Base-by-base conservation (phyloP, 257 asterid species). In the Lavandula angustifolia region DNA sequence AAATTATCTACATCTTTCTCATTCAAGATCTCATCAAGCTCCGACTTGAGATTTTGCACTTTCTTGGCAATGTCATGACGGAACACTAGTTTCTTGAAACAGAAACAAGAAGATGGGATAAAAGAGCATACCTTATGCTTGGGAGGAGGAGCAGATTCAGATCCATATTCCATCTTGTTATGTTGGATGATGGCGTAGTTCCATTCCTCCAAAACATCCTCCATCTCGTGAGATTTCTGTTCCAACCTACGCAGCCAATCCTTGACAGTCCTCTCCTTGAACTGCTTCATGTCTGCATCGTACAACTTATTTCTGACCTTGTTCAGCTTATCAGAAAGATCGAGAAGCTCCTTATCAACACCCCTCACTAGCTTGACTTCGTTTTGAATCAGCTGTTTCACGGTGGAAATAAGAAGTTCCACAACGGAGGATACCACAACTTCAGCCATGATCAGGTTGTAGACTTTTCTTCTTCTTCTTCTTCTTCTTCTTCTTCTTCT, bases 91-190 rank as follows among this genome's bases (percentile, higher is more conserved):
- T 60, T 66, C 27, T 54, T 60, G 69, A 32, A 67, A 66, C 54
- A 14, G 18, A 64, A 31, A 52, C 80, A 62, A 13, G 68, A 75
- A 41, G 60, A 43, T 9, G 70, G 57, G 41, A 38, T 14, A 3
- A 33, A 33, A 33, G 37, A 33, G 37, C 37, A 3, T 33, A 33
- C 6, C 37, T 33, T 33, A 6, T 33, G 37, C 4, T 6, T 33
- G 3, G 4, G 37, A 33, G 37, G 37, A 1, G 37, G 4, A 6
- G 37, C 27, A 22, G 27, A 22, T 22, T 22, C 27, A 22, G 27
- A 22, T 22, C 27, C 27, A 22, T 1, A 6, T 33, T 33, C 3
- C 37, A 33, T 33, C 37, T 33, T 22, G 27, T 2, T 33, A 33
- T 3, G 37, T 33, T 6, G 4, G 37, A 33, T 4, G 6, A 33